Conservation (phyloP, 1,284 basidiomycete species). For the Fomes fomentarius region DNA sequence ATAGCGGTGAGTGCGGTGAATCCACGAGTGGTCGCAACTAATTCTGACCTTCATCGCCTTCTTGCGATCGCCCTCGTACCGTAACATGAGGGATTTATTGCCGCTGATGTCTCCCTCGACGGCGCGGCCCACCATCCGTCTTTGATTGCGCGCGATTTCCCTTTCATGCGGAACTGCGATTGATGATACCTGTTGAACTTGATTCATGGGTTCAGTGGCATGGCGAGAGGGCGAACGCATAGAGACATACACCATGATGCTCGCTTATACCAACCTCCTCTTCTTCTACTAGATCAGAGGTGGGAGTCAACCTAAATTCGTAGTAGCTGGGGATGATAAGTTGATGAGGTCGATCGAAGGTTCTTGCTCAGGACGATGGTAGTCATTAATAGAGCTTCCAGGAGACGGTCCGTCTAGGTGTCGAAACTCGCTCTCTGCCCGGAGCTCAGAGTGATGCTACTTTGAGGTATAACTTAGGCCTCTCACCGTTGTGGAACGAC, state of each 20-base stretch:
- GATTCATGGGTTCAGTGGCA: too few species aligned
- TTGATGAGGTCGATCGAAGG: conserved; percentile 8
- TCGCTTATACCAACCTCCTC: conserved; percentile 11
- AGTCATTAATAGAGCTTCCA: neutral
- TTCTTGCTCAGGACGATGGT: neutral
- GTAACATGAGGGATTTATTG: conserved; percentile 44
- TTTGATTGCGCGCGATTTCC: conserved; percentile 36
- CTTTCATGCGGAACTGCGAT: conserved; percentile 45
- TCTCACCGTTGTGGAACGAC: conserved; percentile 6
- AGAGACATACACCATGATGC: conserved; percentile 41
- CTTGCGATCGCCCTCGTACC: conserved; percentile 43
- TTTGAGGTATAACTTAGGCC: neutral
- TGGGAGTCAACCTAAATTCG: too few species aligned
- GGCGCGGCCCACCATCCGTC: conserved; percentile 50
- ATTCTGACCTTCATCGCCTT: conserved; percentile 38
- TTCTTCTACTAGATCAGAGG: too few species aligned
- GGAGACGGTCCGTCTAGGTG: neutral
- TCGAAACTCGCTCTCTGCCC: neutral
- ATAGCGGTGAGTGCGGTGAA: neutral
- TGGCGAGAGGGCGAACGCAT: too few species aligned
- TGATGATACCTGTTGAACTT: conserved; percentile 58
- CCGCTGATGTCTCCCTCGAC: conserved; percentile 44
- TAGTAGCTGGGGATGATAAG: neutral
- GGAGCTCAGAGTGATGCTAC: neutral
- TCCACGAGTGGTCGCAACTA: neutral